These are phyloP conservation scores for Pisolithus thermaeus DNA, from an alignment of 1,284 basidiomycete genomes.

Conservation along the genomic window DNA sequence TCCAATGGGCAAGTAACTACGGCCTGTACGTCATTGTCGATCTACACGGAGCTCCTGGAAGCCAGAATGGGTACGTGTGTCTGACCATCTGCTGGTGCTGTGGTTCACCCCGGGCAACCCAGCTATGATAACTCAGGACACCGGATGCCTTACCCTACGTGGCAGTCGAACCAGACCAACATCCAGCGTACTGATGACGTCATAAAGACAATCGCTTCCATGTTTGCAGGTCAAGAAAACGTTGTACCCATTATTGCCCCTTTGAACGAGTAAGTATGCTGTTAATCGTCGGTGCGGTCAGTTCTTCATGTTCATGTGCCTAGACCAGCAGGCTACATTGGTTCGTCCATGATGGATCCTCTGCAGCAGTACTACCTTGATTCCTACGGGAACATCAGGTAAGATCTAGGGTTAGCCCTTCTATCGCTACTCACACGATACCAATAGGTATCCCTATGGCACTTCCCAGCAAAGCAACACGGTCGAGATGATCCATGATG, in stretches of 20 bases:
- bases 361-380: conserved; percentile 70
- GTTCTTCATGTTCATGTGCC: conserved; percentile 3
- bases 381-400: conserved; percentile 74
- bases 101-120: background rate
- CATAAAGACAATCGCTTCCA: conserved; percentile 57
- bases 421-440: conserved; percentile 1
- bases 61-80: conserved; percentile 66
- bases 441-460: conserved; percentile 52
- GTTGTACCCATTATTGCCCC: conserved; percentile 73
- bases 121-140: conserved; percentile 90
- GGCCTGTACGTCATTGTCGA: conserved; percentile 81
- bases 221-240: conserved; percentile 49
- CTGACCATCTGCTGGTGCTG: background rate
- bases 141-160: conserved; percentile 55
- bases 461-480: conserved; percentile 53
- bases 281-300: background rate
- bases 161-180: conserved; percentile 66
- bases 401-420: conserved; percentile 8
- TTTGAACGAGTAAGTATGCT: conserved; percentile 63
- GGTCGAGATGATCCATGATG: conserved; percentile 76
- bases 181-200: conserved; percentile 67
- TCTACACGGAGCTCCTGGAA: conserved; percentile 80
- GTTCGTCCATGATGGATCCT: conserved; percentile 47
- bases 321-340: conserved; percentile 76
- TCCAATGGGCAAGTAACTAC: conserved; percentile 72